Percentiles rank a stretch among this genome's conserved stretches.
Evolutionary conservation across 164 flowering plant species (phyloP).

Genomic region (Vitis labrusca): DNA sequence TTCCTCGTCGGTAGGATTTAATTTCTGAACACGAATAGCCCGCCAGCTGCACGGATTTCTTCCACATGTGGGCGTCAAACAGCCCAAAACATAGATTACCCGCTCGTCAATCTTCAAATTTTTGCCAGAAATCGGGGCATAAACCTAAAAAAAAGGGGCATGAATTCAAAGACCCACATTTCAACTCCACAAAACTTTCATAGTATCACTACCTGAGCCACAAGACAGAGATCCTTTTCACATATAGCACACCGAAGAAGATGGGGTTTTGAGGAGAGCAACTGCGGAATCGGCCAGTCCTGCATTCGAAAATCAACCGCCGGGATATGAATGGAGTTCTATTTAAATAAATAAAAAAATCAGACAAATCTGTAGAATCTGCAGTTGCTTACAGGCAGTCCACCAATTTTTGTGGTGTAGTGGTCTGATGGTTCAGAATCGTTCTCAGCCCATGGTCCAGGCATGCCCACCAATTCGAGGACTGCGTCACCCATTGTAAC

Average conservation of each 20-base stretch:
- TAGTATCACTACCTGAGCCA: conserved; percentile 56
- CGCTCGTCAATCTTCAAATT: conserved; percentile 63
- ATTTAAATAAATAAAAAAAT: too few relatives aligned
- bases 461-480: conserved; percentile 47
- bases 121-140: conserved; percentile 64
- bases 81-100: conserved; percentile 65
- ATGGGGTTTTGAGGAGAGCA: conserved; percentile 16
- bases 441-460: conserved; percentile 85
- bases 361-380: too few relatives aligned
- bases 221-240: conserved; percentile 50
- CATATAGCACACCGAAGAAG: conserved; percentile 58
- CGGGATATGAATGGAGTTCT: too few relatives aligned
- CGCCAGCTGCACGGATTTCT: conserved; percentile 45
- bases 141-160: conserved; percentile 40
- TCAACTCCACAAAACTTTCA: not conserved
- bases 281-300: conserved; percentile 68
- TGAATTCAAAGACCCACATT: not conserved
- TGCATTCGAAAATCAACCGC: conserved; percentile 3
- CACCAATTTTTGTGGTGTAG: conserved; percentile 87
- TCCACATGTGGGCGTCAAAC: conserved; percentile 58
- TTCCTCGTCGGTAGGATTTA: too few relatives aligned
- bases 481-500: too few relatives aligned
- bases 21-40: too few relatives aligned
- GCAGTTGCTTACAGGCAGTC: conserved; percentile 63
- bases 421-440: conserved; percentile 66